phyloP scores from a whole-genome alignment of 169 alveolate genomes.

The Amoebophrya sp. region DNA sequence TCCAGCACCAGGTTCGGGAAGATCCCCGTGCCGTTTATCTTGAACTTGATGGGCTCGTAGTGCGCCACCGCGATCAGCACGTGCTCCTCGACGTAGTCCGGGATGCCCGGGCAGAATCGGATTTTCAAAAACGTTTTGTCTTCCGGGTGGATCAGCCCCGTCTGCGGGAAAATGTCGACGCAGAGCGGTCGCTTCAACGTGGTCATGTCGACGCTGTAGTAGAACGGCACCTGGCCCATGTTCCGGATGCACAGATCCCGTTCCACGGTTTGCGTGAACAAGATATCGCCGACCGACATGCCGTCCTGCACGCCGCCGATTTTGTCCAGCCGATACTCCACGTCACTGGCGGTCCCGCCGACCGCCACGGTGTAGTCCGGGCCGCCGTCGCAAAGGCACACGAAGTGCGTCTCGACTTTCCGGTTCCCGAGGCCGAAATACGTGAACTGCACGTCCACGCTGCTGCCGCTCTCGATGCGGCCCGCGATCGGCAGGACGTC shows the following conservation, averaged over 20 bases:
- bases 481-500: constrained; percentile 86
- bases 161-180: constrained; percentile 68
- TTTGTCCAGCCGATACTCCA: constrained; percentile 44
- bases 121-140: constrained; percentile 70
- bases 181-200: constrained; percentile 69
- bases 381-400: constrained; percentile 85
- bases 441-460: constrained; percentile 73
- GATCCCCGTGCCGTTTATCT: constrained; percentile 74
- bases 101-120: constrained; percentile 69
- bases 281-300: background rate
- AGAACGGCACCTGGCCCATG: constrained; percentile 81
- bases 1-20: constrained; percentile 70
- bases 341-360: constrained; percentile 62
- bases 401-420: constrained; percentile 69
- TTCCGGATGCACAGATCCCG: constrained; percentile 44
- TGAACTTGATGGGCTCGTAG: constrained; percentile 76
- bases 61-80: constrained; percentile 79
- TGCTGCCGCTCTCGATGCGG: constrained; percentile 69
- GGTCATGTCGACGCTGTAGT: constrained; percentile 67
- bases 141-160: constrained; percentile 75
- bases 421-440: constrained; percentile 75
- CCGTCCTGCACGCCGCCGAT: constrained; percentile 16
- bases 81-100: constrained; percentile 56
- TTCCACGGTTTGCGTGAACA: constrained; percentile 21
- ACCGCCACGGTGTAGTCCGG: constrained; percentile 81